phyloP scores from a whole-genome alignment of 192 early-diverging fungal species.

The Coemansia sp. region DNA sequence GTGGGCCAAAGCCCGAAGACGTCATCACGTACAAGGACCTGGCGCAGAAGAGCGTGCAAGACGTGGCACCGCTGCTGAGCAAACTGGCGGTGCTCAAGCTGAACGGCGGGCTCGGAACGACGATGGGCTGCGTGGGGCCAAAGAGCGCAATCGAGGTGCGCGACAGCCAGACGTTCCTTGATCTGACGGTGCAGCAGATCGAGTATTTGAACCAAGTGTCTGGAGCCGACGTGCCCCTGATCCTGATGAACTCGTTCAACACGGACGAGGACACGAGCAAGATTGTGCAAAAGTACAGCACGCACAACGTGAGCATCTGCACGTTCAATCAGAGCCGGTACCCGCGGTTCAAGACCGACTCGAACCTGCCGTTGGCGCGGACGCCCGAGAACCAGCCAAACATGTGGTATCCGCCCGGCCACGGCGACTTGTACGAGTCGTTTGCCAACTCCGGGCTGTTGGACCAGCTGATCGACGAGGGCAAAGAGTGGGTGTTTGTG shows the following conservation, averaged over 20 bases:
- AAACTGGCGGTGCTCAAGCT: slow-evolving; percentile 99
- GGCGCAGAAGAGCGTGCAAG: slow-evolving; percentile 36
- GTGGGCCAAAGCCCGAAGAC: slow-evolving; percentile 86
- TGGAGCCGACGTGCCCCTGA: slow-evolving; percentile 91
- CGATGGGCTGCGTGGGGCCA: slow-evolving; percentile 98
- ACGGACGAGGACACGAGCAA: slow-evolving; percentile 96
- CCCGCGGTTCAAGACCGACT: slow-evolving; percentile 92
- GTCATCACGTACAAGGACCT: slow-evolving; percentile 81
- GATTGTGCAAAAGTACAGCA: slow-evolving; percentile 97
- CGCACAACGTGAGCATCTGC: slow-evolving; percentile 87
- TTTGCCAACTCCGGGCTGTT: slow-evolving; percentile 91
- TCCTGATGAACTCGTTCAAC: slow-evolving; percentile 99
- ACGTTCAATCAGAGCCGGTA: slow-evolving; percentile 98
- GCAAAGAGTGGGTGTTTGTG: slow-evolving; percentile 98
- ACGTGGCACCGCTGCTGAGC: slow-evolving; percentile 62
- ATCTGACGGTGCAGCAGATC: slow-evolving; percentile 97
- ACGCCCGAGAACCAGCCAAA: slow-evolving; percentile 61
- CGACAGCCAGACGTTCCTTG: slow-evolving; percentile 97
- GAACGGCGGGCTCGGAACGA: slow-evolving; percentile 98
- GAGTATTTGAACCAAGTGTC: slow-evolving; percentile 93
- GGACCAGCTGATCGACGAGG: slow-evolving; percentile 87
- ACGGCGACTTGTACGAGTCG: slow-evolving; percentile 97
- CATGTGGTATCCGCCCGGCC: slow-evolving; percentile 90
- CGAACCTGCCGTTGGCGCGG: slow-evolving; percentile 79
- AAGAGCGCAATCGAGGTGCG: slow-evolving; percentile 98